Conservation (phyloP, 306 rosid species). For the Ochetophila trinervis region DNA sequence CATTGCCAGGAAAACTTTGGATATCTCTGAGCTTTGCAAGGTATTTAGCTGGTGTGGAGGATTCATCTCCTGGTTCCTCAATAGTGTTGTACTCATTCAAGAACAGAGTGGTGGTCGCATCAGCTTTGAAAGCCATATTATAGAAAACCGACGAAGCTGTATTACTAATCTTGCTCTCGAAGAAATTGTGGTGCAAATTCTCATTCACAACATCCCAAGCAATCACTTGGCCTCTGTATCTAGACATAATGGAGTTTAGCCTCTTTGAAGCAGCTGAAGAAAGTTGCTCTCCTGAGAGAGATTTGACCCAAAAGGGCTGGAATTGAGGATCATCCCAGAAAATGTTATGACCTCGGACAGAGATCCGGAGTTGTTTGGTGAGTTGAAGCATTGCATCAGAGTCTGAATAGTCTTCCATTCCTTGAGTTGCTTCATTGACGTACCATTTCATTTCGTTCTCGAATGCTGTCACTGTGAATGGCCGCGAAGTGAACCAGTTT, state of each 20-base stretch:
- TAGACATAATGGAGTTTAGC: constrained; percentile 40
- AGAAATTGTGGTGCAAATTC: constrained; percentile 54
- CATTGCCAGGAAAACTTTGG: constrained; percentile 27
- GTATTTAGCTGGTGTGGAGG: constrained; percentile 41
- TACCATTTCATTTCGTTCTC: constrained; percentile 88
- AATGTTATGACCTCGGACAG: constrained; percentile 68
- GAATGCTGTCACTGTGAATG: constrained; percentile 55
- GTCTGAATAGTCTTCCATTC: constrained; percentile 39
- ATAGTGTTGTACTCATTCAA: constrained; percentile 67
- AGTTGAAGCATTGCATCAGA: constrained; percentile 58
- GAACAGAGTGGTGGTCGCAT: constrained; percentile 42
- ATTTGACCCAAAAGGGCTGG: constrained; percentile 50
- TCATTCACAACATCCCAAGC: constrained; percentile 88
- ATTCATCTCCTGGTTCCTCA: constrained; percentile 46
- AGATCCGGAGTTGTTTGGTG: constrained; percentile 36
- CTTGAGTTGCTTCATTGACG: constrained; percentile 37
- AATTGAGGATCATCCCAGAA: constrained; percentile 60
- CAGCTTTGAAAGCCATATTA: constrained; percentile 38
- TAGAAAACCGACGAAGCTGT: constrained; percentile 33
- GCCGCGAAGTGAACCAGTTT: constrained; percentile 56
- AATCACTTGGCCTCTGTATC: constrained; percentile 55
- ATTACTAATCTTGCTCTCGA: constrained; percentile 45
- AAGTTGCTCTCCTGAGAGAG: constrained; percentile 37
- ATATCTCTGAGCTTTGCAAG: constrained; percentile 47
- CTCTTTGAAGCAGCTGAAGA: constrained; percentile 34